Conservation (phyloP, 2,329 filamentous ascomycete genomes). For the Keithomyces neogunnii region DNA sequence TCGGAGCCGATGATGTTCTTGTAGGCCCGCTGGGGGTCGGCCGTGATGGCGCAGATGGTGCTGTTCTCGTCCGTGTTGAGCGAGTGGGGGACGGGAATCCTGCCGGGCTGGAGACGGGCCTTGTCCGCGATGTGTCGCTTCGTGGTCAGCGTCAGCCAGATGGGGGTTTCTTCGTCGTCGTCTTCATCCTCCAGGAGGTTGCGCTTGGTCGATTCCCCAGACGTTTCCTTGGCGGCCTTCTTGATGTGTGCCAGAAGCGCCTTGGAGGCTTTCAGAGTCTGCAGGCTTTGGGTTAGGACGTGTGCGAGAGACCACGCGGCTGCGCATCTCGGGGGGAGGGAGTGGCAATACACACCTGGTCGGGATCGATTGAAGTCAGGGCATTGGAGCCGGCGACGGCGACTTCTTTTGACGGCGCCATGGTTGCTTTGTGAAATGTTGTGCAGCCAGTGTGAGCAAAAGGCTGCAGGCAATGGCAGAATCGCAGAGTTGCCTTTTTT, state of each 20-base stretch:
- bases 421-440: constrained; percentile 14
- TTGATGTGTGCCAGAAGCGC: constrained; percentile 55
- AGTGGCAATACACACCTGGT: constrained; percentile 25
- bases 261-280: constrained; percentile 56
- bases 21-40: constrained; percentile 72
- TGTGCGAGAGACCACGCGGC: not conserved
- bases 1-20: constrained; percentile 78
- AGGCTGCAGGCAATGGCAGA: constrained; percentile 12
- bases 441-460: not conserved
- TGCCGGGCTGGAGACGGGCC: constrained; percentile 72
- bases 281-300: not conserved
- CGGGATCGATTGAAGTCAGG: constrained; percentile 28
- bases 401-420: constrained; percentile 34
- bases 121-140: constrained; percentile 64
- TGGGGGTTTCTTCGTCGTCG: constrained; percentile 37
- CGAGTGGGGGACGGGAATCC: constrained; percentile 70
- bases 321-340: too few relatives aligned
- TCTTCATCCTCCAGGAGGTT: constrained; percentile 43
- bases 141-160: constrained; percentile 56
- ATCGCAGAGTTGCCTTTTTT: constrained; percentile 5
- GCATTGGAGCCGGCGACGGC: constrained; percentile 22
- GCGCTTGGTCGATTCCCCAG: constrained; percentile 40
- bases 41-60: constrained; percentile 80
- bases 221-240: constrained; percentile 41
- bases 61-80: constrained; percentile 57